phyloP scores from a whole-genome alignment of 768 basidiomycete genomes.

The Tricholoma flavovirens region DNA sequence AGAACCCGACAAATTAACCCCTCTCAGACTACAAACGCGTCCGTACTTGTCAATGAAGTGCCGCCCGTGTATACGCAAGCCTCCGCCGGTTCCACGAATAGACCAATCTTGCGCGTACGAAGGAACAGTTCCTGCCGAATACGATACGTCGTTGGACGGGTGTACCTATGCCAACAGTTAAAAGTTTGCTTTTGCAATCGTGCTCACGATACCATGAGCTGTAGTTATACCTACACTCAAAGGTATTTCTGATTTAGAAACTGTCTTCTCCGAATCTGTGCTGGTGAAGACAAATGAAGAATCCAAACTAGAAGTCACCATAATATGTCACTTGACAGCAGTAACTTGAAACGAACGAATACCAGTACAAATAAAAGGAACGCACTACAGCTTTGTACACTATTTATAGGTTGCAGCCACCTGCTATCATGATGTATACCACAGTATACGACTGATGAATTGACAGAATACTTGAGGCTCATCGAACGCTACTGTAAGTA shows the following conservation, averaged over 20 bases:
- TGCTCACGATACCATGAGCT: neutral
- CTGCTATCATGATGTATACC: too few relatives aligned
- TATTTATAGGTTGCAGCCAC: too few relatives aligned
- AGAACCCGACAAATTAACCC: slow-evolving; percentile 80
- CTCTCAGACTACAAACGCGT: slow-evolving; percentile 74
- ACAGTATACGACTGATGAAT: too few relatives aligned
- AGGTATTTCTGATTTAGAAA: neutral
- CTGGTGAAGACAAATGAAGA: slow-evolving; percentile 46
- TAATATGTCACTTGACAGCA: neutral
- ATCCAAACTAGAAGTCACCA: slow-evolving; percentile 34
- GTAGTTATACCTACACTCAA: neutral
- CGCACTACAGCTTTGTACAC: too few relatives aligned
- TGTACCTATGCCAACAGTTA: slow-evolving; percentile 23
- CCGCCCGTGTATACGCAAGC: slow-evolving; percentile 57
- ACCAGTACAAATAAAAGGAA: too few relatives aligned
- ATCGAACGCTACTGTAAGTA: too few relatives aligned
- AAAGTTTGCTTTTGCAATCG: neutral
- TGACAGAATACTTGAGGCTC: too few relatives aligned
- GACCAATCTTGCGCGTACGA: slow-evolving; percentile 79
- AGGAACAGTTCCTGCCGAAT: slow-evolving; percentile 39
- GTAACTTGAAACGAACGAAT: too few relatives aligned
- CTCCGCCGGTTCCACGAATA: slow-evolving; percentile 44
- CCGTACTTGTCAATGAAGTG: slow-evolving; percentile 81
- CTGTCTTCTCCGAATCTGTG: slow-evolving; percentile 8
- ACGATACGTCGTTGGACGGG: slow-evolving; percentile 40